These are phyloP conservation scores for Brettanomyces bruxellensis DNA, from an alignment of 805 yeast genomes.

Conservation along the genomic window DNA sequence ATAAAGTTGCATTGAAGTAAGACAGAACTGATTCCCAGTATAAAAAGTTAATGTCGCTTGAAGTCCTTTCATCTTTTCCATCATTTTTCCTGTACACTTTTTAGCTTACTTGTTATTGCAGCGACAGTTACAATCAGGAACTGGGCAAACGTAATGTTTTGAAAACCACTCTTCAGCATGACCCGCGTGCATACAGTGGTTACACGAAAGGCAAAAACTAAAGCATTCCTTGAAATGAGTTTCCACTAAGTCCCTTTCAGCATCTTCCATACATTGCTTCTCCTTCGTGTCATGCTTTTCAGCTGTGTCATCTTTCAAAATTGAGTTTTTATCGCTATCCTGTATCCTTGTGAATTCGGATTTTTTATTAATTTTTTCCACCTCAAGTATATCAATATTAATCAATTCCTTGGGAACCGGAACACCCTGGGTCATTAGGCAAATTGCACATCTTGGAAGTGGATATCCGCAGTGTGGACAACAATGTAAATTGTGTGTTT, in stretches of 20 bases:
- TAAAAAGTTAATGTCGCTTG: no score
- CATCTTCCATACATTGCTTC: background rate
- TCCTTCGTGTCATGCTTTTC: background rate
- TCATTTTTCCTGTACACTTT: no score
- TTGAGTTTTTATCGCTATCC: background rate
- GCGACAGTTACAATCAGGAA: slow-evolving; percentile 82
- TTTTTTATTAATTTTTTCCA: background rate
- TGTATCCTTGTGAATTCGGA: background rate
- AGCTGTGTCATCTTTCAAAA: background rate
- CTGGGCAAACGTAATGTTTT: slow-evolving; percentile 83
- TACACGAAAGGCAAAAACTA: slow-evolving; percentile 82
- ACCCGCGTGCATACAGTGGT: slow-evolving; percentile 90
- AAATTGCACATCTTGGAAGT: slow-evolving; percentile 85
- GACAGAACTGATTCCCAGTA: no score
- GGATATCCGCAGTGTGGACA: slow-evolving; percentile 88
- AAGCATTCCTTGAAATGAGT: slow-evolving; percentile 70
- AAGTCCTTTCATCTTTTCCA: no score
- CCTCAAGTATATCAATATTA: slow-evolving; percentile 14
- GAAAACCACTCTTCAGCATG: slow-evolving; percentile 97
- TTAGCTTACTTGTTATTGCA: slow-evolving; percentile 44
- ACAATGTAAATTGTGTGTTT: slow-evolving; percentile 9
- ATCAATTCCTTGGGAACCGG: slow-evolving; percentile 38
- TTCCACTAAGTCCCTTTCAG: slow-evolving; percentile 20
- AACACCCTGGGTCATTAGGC: slow-evolving; percentile 70
- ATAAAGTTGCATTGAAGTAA: no score